Evolutionary conservation across 1,139 yeast genomes (phyloP), one percentile per base, ranked within the genome.

Genomic region (Debaryomycetaceae sp.): DNA sequence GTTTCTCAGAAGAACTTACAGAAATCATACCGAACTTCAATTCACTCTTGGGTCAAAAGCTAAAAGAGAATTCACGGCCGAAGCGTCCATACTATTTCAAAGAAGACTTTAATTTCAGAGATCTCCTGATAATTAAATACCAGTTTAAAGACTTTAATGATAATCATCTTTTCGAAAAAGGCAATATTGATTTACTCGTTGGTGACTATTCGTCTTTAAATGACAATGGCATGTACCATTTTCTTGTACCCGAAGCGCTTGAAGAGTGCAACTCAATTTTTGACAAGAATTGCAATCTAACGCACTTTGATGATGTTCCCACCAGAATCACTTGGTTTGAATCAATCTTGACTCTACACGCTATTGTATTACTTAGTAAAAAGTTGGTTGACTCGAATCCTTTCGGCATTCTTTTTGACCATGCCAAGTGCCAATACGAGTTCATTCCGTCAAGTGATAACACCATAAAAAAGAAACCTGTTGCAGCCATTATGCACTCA

Each of bases 101-200:
- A 37, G 93, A 85, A 53, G 95, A 86, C 63, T 80, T 84, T 7
- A 63, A 72, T 13, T 66, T 83, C 49, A 78, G 79, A 49, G 90
- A 83, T 47, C 83, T 81, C 53, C 66, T 69, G 42, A 73, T 83
- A 3, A 68, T 84, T 27, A 75, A 72, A 36, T 76, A 66, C 53
- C 76, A 75, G 47, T 69, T 84, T 47, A 73, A 73, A 44, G 90
- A 83, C 57, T 84, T 84, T 55, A 72, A 81, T 50, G 88, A 83
- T 55, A 70, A 70, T 17, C 68, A 62, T 43, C 56, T 72, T 40
- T 72, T 72, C 49, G 50, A 51, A 24, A 50, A 65, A n/a, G 57
- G 58, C 36, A 62, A 70, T 45, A 57, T 62, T 35, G 57, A 70
- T 45, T 53, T 68, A 27, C 56, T 72, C 24, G 57, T 62, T 34